Percentiles rank a stretch among this genome's conserved stretches.
phyloP scores from a whole-genome alignment of 805 yeast genomes.

The Yamadazyma paraphyllophila region DNA sequence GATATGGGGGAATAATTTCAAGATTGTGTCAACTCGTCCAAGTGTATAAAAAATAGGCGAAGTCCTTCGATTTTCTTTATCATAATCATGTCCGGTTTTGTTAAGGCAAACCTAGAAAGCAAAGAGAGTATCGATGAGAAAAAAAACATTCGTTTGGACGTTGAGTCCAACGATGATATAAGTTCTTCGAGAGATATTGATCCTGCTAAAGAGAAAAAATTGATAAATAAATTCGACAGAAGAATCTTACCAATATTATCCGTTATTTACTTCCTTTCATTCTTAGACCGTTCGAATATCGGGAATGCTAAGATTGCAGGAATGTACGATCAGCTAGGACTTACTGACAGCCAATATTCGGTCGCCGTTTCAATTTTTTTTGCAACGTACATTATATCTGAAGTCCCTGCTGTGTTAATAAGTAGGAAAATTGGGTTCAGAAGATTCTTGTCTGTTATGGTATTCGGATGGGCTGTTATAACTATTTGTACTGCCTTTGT shows the following conservation, averaged over 20 bases:
- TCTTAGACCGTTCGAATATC: constrained; percentile 54
- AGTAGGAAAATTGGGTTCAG: constrained; percentile 34
- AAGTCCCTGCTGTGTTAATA: constrained; percentile 35
- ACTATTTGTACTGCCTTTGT: constrained; percentile 41
- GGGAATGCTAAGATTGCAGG: constrained; percentile 62
- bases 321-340: constrained; percentile 36
- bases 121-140: neutral
- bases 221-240: constrained; percentile 43
- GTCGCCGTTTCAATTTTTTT: constrained; percentile 46
- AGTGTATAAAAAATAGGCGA: neutral
- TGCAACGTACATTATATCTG: constrained; percentile 45
- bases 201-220: constrained; percentile 21
- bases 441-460: neutral
- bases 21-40: neutral
- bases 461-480: constrained; percentile 19
- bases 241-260: constrained; percentile 43
- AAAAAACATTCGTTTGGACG: neutral
- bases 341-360: constrained; percentile 40
- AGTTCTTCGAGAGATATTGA: neutral
- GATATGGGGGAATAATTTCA: neutral
- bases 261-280: constrained; percentile 43
- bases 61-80: neutral
- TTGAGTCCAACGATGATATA: neutral
- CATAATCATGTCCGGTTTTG: neutral
- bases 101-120: neutral